Base-by-base conservation (phyloP, 805 yeast species). In the Metschnikowia lunata region DNA sequence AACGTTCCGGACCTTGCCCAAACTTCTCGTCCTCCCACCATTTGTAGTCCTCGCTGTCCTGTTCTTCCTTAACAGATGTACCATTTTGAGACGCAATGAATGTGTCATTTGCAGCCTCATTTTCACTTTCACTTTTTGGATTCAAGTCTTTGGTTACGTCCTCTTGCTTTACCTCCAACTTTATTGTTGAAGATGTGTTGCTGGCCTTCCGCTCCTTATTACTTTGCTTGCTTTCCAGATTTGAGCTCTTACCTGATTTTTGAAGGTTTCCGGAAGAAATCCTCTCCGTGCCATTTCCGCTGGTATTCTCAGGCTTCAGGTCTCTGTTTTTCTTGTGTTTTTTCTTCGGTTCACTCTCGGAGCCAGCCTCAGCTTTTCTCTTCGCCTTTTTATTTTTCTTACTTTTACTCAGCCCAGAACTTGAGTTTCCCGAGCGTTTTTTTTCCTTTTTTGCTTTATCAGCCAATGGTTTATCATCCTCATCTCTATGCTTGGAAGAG, bases 1-100 rank as follows among this genome's bases (percentile, higher is more conserved):
- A 91, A 59, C 88, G 88, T 43, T 82, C 73, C 34, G 83, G 78
- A 29, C 84, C 91, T 57, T 86, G 85, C 27, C 56, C 57, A 29
- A 80, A 64, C 51, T 83, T 85, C 36, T 78, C 79, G 35, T 78
- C 80, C 60, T 87, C 91, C 93, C 96, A 88, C 95, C 95, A 82
- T 63, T 81, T 83, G 59, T 78, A 82, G n/a, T 66, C 71, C 2
- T 75, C 87, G 3, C 76, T 82, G 6, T 40, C 35, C n/a, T 76
- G 81, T 13, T 47, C 45, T 15, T 13, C 23, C 26, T 41, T 41
- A 13, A 76, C 82, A 14, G 71, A 79, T 6, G 66, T 76, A 1
- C 65, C 72, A 13, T 39, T 33, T 14, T 39, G 42, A 26, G 42
- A 39, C n/a, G 36, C 42, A 7, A 31, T 26, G 3, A 31, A 31